A percentile compares a stretch with the other conserved stretches of the same genome.
phyloP scores from a whole-genome alignment of 192 early-diverging fungal species.

The Tieghemiomyces parasiticus region DNA sequence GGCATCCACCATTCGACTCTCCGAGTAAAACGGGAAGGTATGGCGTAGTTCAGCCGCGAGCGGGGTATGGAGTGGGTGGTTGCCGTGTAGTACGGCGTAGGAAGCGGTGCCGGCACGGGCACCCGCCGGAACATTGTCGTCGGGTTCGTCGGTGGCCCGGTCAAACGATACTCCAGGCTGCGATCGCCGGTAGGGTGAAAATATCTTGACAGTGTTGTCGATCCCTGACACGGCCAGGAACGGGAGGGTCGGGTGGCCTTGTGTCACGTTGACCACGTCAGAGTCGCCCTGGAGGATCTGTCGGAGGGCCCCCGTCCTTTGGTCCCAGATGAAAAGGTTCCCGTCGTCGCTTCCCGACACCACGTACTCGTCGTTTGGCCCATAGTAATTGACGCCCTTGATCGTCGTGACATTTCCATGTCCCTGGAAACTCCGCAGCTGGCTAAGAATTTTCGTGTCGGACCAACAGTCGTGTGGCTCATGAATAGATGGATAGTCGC shows the following conservation, averaged over 20 bases:
- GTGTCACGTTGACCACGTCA: slow-evolving; percentile 38
- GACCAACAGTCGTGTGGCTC: not conserved
- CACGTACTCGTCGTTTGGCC: slow-evolving; percentile 44
- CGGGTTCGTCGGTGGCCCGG: no score
- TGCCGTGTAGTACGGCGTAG: no score
- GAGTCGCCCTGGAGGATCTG: slow-evolving; percentile 51
- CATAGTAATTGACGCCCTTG: slow-evolving; percentile 63
- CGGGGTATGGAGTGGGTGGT: no score
- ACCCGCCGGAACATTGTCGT: no score
- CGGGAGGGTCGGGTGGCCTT: slow-evolving; percentile 39
- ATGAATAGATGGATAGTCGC: not conserved
- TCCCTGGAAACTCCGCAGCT: slow-evolving; percentile 17
- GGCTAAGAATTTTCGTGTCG: slow-evolving; percentile 12
- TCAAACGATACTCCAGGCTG: no score
- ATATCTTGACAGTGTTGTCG: slow-evolving; percentile 55
- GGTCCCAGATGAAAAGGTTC: slow-evolving; percentile 48
- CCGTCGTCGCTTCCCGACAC: slow-evolving; percentile 72
- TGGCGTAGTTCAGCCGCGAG: no score
- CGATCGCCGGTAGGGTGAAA: slow-evolving; percentile 32
- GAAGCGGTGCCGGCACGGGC: no score
- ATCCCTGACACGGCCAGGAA: slow-evolving; percentile 56
- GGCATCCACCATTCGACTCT: no score
- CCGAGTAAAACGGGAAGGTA: no score
- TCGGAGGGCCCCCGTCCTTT: slow-evolving; percentile 33
- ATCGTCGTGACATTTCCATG: slow-evolving; percentile 34